These are phyloP conservation scores for Eimeria sp. DNA, from an alignment of 169 alveolate genomes.

Conservation along the genomic window DNA sequence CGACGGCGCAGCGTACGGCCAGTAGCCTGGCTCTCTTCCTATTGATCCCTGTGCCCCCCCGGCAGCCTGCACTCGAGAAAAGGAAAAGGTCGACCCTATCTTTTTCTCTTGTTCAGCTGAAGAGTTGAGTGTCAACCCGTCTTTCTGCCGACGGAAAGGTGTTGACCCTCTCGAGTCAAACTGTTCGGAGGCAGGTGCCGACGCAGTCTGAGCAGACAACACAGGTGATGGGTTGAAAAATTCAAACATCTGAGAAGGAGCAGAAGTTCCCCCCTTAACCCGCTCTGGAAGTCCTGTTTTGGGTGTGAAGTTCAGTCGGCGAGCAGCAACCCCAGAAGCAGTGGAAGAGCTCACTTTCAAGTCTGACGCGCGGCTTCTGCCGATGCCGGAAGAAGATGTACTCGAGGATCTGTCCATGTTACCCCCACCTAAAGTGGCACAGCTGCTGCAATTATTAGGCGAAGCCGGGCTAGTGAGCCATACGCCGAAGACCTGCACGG, in stretches of 20 bases:
- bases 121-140: neutral
- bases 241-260: neutral
- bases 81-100: neutral
- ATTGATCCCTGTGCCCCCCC: conserved; percentile 70
- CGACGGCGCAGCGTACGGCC: conserved; percentile 19
- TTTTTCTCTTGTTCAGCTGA: neutral
- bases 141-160: neutral
- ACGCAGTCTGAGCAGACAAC: neutral
- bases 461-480: neutral
- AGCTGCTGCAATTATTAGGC: neutral
- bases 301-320: conserved; percentile 27
- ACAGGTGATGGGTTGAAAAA: neutral
- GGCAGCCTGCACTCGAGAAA: conserved; percentile 56
- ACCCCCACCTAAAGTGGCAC: neutral
- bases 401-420: conserved; percentile 14
- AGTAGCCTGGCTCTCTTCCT: conserved; percentile 47
- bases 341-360: neutral
- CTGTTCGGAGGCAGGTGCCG: neutral
- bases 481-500: neutral
- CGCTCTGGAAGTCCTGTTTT: neutral
- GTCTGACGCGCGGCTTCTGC: neutral
- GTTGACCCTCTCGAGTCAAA: conserved; percentile 5
- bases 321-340: neutral
- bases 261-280: neutral
- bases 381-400: neutral